Base-by-base conservation (phyloP, 192 early-diverging fungal genomes). In the Phlyctochytrium arcticum region DNA sequence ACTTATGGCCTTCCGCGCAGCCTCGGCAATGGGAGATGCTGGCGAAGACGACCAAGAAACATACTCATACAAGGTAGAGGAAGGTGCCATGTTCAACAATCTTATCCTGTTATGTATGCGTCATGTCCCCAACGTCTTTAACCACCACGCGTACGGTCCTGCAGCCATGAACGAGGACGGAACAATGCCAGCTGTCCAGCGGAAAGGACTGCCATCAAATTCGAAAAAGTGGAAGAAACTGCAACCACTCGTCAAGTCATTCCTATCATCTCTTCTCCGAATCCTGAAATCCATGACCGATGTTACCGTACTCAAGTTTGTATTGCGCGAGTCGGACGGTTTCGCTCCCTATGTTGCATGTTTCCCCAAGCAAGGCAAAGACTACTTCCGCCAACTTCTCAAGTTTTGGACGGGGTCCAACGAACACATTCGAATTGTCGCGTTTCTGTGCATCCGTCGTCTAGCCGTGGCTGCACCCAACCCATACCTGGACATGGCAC, bases 221-320 rank as follows among this genome's bases (percentile, higher is more conserved):
- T 39, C 61, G 42, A 32, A 65, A 19, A 90, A 89, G 68, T 96
- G 92, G 90, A 82, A 74, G 44, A 79, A 82, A 12, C 63, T 95
- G 1, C 79, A 89, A 48, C 81, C 88, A 34, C 71, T 91, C 21
- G 82, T 92, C 68, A 94, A 95, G 71, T 90, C 92, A 2, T 98
- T 88, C 65, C 63, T 95, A 8, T 73, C 78, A 50, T 90, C 84
- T 51, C 62, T 91, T 2, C 60, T 95, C 19, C 79, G 86, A 72
- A 75, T 98, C 57, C 69, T 95, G 58, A 81, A 80, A 62, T 85
- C 89, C 60, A 84, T 94, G 76, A 91, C 94, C 39, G 92, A 94
- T 54, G 57, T 84, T 36, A 83, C 83, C 47, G 92, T 97, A 87
- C 77, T 91, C 36, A 86, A 87, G 66, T 91, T 92, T 70, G 76